These are phyloP conservation scores for Radiomyces spectabilis DNA, from an alignment of 192 early-diverging fungal genomes.

Conservation along the genomic window DNA sequence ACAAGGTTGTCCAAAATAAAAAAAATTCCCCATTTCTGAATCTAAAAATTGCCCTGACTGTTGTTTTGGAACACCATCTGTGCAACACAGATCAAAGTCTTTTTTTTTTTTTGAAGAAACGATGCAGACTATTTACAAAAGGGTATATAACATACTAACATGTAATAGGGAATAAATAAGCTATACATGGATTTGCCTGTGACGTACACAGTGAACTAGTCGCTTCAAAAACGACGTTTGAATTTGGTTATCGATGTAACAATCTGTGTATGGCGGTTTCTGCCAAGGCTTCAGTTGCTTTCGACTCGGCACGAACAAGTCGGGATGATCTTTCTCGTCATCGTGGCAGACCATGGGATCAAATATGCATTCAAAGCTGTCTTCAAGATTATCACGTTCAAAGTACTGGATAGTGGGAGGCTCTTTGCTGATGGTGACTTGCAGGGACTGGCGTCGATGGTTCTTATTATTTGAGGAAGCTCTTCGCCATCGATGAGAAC, in stretches of 20 bases:
- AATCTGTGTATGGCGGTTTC: slow-evolving; percentile 2
- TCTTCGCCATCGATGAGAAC: too few species aligned
- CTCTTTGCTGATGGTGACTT: slow-evolving; percentile 23
- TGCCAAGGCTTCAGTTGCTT: slow-evolving; percentile 14
- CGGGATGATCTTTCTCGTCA: slow-evolving; percentile 24
- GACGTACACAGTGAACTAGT: too few species aligned
- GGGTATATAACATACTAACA: too few species aligned
- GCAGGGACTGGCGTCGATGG: slow-evolving; percentile 1
- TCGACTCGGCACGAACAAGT: background rate
- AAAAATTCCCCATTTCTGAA: too few species aligned
- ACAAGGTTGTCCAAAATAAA: too few species aligned
- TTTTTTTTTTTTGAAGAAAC: too few species aligned
- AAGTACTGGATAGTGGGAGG: slow-evolving; percentile 17
- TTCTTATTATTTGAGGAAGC: background rate
- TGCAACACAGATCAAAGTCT: too few species aligned
- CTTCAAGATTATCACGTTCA: slow-evolving; percentile 7
- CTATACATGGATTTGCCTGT: too few species aligned
- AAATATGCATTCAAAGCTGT: slow-evolving; percentile 21
- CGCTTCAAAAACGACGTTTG: slow-evolving; percentile 1
- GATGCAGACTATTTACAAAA: too few species aligned
- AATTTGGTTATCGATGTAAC: slow-evolving; percentile 1
- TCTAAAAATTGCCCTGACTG: too few species aligned
- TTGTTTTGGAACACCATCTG: too few species aligned
- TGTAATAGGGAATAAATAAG: too few species aligned
- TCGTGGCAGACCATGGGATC: slow-evolving; percentile 19